A percentile compares a stretch with the other conserved stretches of the same genome.
phyloP scores from a whole-genome alignment of 345 rosid species.

The Eucalyptus sp. region DNA sequence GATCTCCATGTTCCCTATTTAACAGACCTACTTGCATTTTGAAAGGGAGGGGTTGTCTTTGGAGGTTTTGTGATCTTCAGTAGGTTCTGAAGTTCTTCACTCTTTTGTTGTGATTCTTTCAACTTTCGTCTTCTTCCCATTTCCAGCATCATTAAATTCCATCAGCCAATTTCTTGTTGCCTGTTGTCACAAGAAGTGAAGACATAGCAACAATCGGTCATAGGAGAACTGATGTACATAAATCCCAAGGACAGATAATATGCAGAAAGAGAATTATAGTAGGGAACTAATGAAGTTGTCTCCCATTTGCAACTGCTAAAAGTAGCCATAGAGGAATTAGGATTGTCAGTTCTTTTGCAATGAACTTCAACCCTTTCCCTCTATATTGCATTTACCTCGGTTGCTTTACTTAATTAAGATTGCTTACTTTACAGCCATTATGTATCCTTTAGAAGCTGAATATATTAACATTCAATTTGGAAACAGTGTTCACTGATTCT shows the following conservation, averaged over 20 bases:
- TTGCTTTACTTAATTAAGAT: background rate
- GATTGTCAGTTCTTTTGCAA: background rate
- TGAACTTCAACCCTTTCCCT: background rate
- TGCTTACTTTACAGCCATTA: background rate
- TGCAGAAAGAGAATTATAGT: background rate
- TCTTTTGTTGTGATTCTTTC: background rate
- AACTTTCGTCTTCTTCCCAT: background rate
- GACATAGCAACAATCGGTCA: background rate
- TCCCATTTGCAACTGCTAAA: background rate
- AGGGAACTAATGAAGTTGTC: background rate
- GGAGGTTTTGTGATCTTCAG: background rate
- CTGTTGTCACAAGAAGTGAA: background rate
- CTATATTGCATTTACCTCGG: background rate
- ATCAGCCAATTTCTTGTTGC: background rate
- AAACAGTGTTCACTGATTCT: background rate
- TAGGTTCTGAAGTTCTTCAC: background rate
- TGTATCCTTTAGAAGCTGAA: background rate
- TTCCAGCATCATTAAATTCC: background rate
- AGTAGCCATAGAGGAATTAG: background rate
- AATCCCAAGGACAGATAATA: background rate
- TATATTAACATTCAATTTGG: background rate
- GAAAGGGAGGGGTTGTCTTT: background rate
- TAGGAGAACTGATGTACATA: background rate
- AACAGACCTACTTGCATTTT: background rate
- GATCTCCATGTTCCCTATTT: background rate